phyloP scores from a whole-genome alignment of 345 rosid genomes.

The Citrus mangshanensis region DNA sequence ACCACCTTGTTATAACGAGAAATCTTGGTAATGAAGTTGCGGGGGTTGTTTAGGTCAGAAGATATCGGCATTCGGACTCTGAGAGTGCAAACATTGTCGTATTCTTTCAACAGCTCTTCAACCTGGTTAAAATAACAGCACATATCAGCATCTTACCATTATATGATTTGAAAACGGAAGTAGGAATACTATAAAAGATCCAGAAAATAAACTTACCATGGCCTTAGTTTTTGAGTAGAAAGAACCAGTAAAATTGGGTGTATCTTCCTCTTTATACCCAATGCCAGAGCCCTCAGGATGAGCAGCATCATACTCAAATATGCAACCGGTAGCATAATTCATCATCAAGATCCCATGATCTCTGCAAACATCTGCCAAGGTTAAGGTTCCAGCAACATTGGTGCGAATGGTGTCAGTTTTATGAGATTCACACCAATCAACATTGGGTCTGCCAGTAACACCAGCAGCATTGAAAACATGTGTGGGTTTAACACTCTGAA shows the following conservation, averaged over 20 bases:
- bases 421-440: constrained; percentile 96
- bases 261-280: constrained; percentile 78
- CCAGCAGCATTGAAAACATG: constrained; percentile 95
- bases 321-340: constrained; percentile 90
- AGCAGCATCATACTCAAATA: constrained; percentile 78
- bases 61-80: constrained; percentile 96
- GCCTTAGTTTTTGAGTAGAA: constrained; percentile 89
- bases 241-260: constrained; percentile 75
- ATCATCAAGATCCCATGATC: constrained; percentile 70
- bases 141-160: not conserved
- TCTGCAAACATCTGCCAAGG: constrained; percentile 82
- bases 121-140: constrained; percentile 41
- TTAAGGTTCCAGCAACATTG: constrained; percentile 81
- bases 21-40: constrained; percentile 89
- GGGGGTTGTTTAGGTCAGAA: constrained; percentile 81
- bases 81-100: constrained; percentile 84
- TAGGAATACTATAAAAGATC: not conserved
- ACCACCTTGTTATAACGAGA: constrained; percentile 89
- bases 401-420: constrained; percentile 83
- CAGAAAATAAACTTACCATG: constrained; percentile 42
- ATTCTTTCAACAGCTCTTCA: constrained; percentile 83
- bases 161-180: not conserved
- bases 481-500: constrained; percentile 66
- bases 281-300: constrained; percentile 86
- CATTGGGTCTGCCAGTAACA: constrained; percentile 91